Evolutionary conservation across 192 early-diverging fungal species (phyloP), one percentile per base, ranked within the genome.

Genomic region (Entophlyctis helioformis): DNA sequence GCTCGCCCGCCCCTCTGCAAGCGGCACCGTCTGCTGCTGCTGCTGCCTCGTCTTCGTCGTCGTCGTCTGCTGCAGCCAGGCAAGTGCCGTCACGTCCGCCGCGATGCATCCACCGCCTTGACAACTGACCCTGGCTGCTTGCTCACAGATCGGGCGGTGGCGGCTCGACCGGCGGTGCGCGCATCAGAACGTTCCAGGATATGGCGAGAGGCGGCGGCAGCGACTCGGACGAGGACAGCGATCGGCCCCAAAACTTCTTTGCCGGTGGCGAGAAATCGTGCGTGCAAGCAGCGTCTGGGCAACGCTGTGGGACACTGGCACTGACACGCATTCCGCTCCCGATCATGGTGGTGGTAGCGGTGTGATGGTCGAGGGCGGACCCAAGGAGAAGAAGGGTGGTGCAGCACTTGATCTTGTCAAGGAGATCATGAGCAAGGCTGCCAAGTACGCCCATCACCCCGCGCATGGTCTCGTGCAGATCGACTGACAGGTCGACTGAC

Each of bases 181-280:
- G 56, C 3, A 53, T 59, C 22, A 62, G 46, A 18, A 57, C 56
- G 2, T 55, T 64, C 25, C 34, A 1, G 24, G 62, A 64, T 11
- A 25, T 64, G 16, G n/a, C n/a, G n/a, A n/a, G n/a, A n/a, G n/a
- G n/a, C 7, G 48, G 37, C 21, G 43, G 56, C 20, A 44, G 45
- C 11, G 50, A 50, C 36, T 26, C 25, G 19, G 59, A 54, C 21
- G 39, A 29, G 2, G 43, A 52, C 1, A 42, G 46, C 6, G 65
- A 65, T n/a, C 48, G 54, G 16, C 42, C 23, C 11, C 36, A 67
- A 36, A 47, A 83, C 48, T 89, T 76, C 52, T 98, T 83, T 72
- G 79, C 91, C 16, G 95, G 92, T 3, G 95, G 95, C 24, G 93
- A 95, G 62, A 87, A 86, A 59, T 91, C 86, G 64, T 91, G 75